Evolutionary conservation across 2,329 filamentous ascomycete genomes (phyloP).

Genomic region (Diplodia sapinea): DNA sequence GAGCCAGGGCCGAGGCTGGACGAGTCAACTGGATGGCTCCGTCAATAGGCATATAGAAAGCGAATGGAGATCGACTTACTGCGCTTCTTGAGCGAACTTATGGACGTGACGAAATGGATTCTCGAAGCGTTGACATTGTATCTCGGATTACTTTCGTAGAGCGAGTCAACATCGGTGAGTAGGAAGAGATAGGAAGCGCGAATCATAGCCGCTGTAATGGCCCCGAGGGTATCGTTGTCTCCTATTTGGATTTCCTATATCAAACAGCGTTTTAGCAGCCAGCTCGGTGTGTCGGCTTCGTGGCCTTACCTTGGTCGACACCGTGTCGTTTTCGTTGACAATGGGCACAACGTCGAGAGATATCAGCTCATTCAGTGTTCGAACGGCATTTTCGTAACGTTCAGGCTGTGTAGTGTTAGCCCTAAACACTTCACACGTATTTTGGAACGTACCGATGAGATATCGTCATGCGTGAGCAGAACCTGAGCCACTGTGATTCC

Average conservation of each 20-base stretch:
- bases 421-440: not conserved
- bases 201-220: conserved; percentile 4
- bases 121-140: conserved; percentile 8
- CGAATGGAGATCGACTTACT: not conserved
- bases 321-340: conserved; percentile 2
- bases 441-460: conserved; percentile 10
- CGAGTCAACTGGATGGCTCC: not conserved
- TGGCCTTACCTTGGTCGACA: not conserved
- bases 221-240: conserved; percentile 12
- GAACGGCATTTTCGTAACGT: conserved; percentile 8
- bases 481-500: conserved; percentile 9
- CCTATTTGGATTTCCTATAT: conserved; percentile 13
- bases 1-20: conserved; percentile 16
- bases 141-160: conserved; percentile 8
- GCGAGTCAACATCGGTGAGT: conserved; percentile 3
- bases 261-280: not conserved
- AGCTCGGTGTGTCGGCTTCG: not conserved
- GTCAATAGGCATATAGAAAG: not conserved
- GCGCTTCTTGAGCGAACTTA: conserved; percentile 4
- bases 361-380: conserved; percentile 6
- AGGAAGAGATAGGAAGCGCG: conserved; percentile 7
- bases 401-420: not conserved
- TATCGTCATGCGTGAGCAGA: conserved; percentile 14
- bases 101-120: conserved; percentile 10
- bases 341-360: conserved; percentile 6